Evolutionary conservation across 2,329 filamentous ascomycete species (phyloP).

Genomic region (Ophiostoma piceae): DNA sequence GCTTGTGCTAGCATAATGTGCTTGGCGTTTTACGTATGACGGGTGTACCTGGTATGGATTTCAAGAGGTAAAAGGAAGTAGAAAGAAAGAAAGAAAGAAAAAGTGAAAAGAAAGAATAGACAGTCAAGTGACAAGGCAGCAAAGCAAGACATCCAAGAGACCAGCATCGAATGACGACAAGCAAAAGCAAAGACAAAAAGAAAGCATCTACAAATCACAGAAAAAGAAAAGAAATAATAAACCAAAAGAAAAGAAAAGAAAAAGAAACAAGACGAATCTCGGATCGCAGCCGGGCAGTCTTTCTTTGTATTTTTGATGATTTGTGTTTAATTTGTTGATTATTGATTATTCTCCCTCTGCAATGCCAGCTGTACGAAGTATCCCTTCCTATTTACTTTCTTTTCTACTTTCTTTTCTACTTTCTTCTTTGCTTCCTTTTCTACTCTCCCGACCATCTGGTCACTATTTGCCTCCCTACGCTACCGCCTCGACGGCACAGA

Average conservation of each 20-base stretch:
- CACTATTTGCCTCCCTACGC: neutral
- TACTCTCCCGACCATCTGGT: neutral
- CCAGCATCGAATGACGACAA: too few species aligned
- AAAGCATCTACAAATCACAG: neutral
- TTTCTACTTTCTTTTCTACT: neutral
- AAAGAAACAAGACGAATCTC: neutral
- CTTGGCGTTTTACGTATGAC: constrained; percentile 7
- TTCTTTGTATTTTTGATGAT: neutral
- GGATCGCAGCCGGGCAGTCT: constrained; percentile 3
- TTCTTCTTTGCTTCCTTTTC: neutral
- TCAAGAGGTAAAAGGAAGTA: neutral
- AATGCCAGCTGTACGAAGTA: neutral
- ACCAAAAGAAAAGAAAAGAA: neutral
- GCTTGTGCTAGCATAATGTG: neutral
- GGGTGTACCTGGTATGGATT: too few species aligned
- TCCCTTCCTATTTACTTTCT: neutral
- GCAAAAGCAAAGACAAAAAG: neutral
- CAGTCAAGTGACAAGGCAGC: neutral
- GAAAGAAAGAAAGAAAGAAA: neutral
- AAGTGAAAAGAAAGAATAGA: neutral
- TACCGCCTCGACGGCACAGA: neutral
- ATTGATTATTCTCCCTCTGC: neutral
- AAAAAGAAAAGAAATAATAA: neutral
- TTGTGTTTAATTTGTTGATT: neutral
- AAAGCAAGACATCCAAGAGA: neutral